phyloP scores from a whole-genome alignment of 306 rosid species.

The Quercus ilex region DNA sequence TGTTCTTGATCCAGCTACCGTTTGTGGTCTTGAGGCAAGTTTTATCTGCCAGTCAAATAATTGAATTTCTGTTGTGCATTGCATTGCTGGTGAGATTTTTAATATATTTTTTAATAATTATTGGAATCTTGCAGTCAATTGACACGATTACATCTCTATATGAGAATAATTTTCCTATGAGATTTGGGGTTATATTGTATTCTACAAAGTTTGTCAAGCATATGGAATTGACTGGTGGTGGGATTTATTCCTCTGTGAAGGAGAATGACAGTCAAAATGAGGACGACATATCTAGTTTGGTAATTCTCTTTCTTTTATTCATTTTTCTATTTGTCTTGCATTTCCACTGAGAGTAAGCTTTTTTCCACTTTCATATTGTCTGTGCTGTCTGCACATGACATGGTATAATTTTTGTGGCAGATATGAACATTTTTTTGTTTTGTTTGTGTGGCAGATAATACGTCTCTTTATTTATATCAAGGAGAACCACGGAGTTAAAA shows the following conservation, averaged over 20 bases:
- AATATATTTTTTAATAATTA: conserved; percentile 4
- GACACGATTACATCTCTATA: conserved; percentile 67
- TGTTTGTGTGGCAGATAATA: conserved; percentile 60
- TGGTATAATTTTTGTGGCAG: neutral
- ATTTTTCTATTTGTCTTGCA: neutral
- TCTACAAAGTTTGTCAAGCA: conserved; percentile 73
- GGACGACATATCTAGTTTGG: conserved; percentile 73
- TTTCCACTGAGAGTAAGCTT: neutral
- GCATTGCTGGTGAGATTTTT: conserved; percentile 25
- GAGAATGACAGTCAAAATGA: conserved; percentile 39
- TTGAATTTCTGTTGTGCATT: conserved; percentile 14
- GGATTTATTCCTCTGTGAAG: conserved; percentile 25
- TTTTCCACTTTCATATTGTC: neutral
- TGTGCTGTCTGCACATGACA: neutral
- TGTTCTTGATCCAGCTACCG: conserved; percentile 83
- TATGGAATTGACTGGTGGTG: conserved; percentile 36
- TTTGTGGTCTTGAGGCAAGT: conserved; percentile 84
- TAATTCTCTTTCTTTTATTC: conserved; percentile 33
- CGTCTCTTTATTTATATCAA: conserved; percentile 73
- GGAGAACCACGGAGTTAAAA: conserved; percentile 61
- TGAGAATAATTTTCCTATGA: conserved; percentile 77
- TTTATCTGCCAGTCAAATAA: conserved; percentile 22
- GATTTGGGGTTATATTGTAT: conserved; percentile 84
- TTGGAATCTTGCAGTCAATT: conserved; percentile 69
- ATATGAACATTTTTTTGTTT: neutral